Evolutionary conservation across 805 yeast species (phyloP).

Genomic region (Cyberlindnera subsufficiens): DNA sequence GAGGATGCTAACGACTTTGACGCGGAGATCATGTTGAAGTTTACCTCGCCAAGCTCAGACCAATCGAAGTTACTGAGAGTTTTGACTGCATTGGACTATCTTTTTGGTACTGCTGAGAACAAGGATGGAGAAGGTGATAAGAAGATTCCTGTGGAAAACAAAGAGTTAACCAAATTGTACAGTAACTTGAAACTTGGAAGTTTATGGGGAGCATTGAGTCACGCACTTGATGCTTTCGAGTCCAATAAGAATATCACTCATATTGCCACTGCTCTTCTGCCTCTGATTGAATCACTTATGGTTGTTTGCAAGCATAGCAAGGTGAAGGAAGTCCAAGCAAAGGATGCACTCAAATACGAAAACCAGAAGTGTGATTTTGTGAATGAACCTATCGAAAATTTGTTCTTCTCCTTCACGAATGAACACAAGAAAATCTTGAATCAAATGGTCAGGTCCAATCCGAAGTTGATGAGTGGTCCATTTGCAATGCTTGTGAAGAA

Average conservation of each 20-base stretch:
- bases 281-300: conserved; percentile 88
- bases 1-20: conserved; percentile 40
- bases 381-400: conserved; percentile 66
- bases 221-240: conserved; percentile 59
- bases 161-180: conserved; percentile 55
- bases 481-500: conserved; percentile 83
- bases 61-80: conserved; percentile 86
- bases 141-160: conserved; percentile 13
- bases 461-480: conserved; percentile 93
- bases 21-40: conserved; percentile 51
- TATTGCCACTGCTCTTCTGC: conserved; percentile 75
- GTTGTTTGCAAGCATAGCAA: conserved; percentile 89
- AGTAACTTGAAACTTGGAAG: conserved; percentile 64
- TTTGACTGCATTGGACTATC: conserved; percentile 80
- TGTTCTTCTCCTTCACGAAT: conserved; percentile 83
- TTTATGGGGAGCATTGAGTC: conserved; percentile 82
- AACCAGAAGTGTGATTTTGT: conserved; percentile 60
- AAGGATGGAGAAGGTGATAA: conserved; percentile 24
- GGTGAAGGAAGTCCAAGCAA: conserved; percentile 48
- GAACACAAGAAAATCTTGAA: conserved; percentile 83
- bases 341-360: conserved; percentile 55
- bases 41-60: conserved; percentile 75
- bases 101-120: conserved; percentile 39
- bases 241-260: conserved; percentile 49
- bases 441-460: conserved; percentile 85